Percentiles rank a stretch among this genome's conserved stretches.
Conservation (phyloP, 345 rosid species). For the Gossypium australe region DNA sequence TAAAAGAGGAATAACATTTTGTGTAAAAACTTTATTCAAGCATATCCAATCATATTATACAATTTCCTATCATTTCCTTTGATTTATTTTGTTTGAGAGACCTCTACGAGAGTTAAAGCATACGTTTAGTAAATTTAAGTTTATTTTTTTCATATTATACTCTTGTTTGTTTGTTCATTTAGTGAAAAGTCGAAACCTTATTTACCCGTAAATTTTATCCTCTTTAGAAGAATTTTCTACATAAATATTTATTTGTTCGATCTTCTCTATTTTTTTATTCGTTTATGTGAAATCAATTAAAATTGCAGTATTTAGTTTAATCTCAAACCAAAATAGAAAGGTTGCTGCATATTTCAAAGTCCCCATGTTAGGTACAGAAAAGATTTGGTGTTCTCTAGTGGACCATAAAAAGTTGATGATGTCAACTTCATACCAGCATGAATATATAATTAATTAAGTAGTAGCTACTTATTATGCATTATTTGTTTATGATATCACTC, state of each 20-base stretch:
- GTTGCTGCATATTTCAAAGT: not conserved
- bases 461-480: not conserved
- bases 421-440: not conserved
- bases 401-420: not conserved
- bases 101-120: too few species aligned
- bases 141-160: too few species aligned
- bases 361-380: not conserved
- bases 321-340: not conserved
- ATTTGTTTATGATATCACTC: not conserved
- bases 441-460: not conserved
- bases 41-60: too few species aligned
- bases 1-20: too few species aligned
- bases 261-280: too few species aligned
- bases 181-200: too few species aligned
- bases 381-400: not conserved
- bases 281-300: not conserved
- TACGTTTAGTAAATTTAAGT: too few species aligned
- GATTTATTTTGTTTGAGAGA: too few species aligned
- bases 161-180: accelerated
- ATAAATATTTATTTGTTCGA: too few species aligned
- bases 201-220: accelerated
- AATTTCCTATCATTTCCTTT: too few species aligned
- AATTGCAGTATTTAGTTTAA: not conserved
- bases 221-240: too few species aligned
- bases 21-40: too few species aligned